Evolutionary conservation across 768 basidiomycete species (phyloP).

Genomic region (Tricholoma flavovirens): DNA sequence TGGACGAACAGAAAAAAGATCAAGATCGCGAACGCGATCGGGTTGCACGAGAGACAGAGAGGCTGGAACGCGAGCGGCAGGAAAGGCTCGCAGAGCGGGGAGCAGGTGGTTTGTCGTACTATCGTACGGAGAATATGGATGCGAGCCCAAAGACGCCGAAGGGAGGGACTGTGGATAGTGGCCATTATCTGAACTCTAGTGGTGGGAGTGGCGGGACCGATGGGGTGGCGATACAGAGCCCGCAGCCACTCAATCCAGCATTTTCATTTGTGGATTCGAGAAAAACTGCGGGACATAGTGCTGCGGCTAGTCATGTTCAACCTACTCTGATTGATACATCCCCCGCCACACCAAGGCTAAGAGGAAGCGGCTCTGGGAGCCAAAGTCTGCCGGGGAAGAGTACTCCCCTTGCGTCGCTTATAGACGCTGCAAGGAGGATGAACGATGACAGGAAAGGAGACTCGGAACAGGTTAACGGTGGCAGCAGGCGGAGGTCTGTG

Average conservation of each 20-base stretch:
- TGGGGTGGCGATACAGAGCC: constrained; percentile 9
- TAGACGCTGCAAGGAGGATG: constrained; percentile 53
- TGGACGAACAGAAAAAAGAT: constrained; percentile 29
- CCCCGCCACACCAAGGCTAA: constrained; percentile 15
- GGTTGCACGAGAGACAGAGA: constrained; percentile 22
- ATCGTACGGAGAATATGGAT: constrained; percentile 13
- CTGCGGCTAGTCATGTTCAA: background rate
- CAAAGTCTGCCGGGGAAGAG: constrained; percentile 14
- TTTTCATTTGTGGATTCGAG: background rate
- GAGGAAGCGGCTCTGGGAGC: background rate
- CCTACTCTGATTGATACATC: background rate
- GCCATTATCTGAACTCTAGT: constrained; percentile 3
- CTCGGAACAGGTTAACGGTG: constrained; percentile 19
- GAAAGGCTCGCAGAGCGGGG: constrained; percentile 20
- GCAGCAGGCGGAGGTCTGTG: constrained; percentile 19
- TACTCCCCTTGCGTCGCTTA: constrained; percentile 51
- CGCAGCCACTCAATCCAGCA: constrained; percentile 20
- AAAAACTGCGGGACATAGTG: constrained; percentile 1
- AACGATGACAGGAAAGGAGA: constrained; percentile 29
- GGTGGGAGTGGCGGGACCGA: background rate
- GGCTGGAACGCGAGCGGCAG: constrained; percentile 23
- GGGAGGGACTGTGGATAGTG: background rate
- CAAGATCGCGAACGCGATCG: constrained; percentile 24
- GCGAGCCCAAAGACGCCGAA: constrained; percentile 17
- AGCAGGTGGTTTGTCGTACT: constrained; percentile 13